These are phyloP conservation scores for Cryphonectria carpinicola DNA, from an alignment of 2,329 filamentous ascomycete species.

Conservation along the genomic window DNA sequence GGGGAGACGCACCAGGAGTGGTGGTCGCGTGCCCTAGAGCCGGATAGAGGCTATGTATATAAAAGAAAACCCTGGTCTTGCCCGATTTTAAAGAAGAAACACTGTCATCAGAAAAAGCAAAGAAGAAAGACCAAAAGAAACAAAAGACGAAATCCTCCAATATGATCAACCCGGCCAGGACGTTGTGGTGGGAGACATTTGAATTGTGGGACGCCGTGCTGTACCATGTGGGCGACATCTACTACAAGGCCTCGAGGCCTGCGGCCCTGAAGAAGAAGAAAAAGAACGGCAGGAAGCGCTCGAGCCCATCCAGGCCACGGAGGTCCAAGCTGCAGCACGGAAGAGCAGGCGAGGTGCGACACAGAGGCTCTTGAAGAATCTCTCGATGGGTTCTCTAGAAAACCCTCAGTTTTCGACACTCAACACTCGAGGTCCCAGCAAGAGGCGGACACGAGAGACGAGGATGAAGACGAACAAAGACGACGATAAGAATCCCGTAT, in stretches of 20 bases:
- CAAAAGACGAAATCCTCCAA: neutral
- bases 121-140: neutral
- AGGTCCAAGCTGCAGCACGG: conserved; percentile 5
- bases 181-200: conserved; percentile 40
- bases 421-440: neutral
- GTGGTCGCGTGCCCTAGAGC: too few relatives aligned
- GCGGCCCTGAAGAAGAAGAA: neutral
- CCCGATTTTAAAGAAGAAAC: neutral
- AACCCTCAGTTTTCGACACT: neutral
- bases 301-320: conserved; percentile 3
- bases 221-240: conserved; percentile 43
- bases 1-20: too few relatives aligned
- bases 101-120: neutral
- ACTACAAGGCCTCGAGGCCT: conserved; percentile 37
- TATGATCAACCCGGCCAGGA: conserved; percentile 27
- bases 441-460: neutral
- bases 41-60: neutral
- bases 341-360: neutral
- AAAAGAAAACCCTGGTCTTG: neutral
- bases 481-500: neutral
- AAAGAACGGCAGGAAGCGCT: conserved; percentile 2
- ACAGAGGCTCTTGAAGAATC: neutral
- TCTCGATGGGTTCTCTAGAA: neutral
- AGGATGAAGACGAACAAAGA: neutral
- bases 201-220: conserved; percentile 46